A percentile compares a stretch with the other conserved stretches of the same genome.
These are phyloP conservation scores for Ustilago trichophora DNA, from an alignment of 1,284 basidiomycete species.

Conservation along the genomic window DNA sequence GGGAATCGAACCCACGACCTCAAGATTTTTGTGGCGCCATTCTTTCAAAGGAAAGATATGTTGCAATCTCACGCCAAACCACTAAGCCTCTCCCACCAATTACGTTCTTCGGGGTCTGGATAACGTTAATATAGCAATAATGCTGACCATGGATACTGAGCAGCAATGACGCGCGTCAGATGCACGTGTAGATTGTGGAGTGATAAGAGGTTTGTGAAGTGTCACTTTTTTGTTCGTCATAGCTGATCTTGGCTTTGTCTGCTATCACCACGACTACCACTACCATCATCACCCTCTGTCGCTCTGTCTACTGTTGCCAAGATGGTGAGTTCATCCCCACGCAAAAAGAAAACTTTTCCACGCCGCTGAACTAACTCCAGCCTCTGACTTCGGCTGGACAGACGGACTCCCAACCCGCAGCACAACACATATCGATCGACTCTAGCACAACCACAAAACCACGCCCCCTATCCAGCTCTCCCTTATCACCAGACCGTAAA, in stretches of 20 bases:
- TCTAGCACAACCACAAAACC: not conserved
- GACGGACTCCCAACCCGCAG: slow-evolving; percentile 16
- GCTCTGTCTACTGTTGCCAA: too few species aligned
- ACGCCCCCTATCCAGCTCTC: slow-evolving; percentile 29
- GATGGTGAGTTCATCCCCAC: slow-evolving; percentile 5
- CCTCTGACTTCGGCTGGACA: too few species aligned
- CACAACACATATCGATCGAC: slow-evolving; percentile 19
- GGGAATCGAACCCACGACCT: slow-evolving; percentile 58
- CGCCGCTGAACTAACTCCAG: too few species aligned
- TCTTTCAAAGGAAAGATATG: slow-evolving; percentile 8
- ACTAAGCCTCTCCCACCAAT: slow-evolving; percentile 54
- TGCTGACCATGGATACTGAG: too few species aligned
- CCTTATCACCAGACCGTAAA: slow-evolving; percentile 26
- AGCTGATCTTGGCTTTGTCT: too few species aligned
- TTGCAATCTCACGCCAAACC: slow-evolving; percentile 60
- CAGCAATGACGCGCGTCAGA: slow-evolving; percentile 27
- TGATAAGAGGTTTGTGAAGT: too few species aligned
- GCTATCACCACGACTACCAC: too few species aligned
- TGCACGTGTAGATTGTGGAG: slow-evolving; percentile 18
- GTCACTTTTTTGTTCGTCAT: too few species aligned
- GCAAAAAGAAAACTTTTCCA: too few species aligned
- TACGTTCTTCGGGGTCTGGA: too few species aligned
- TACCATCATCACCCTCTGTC: too few species aligned
- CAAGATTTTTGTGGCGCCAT: slow-evolving; percentile 37
- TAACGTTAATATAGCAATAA: too few species aligned